Evolutionary conservation across 495 filamentous ascomycete genomes (phyloP).

Genomic region (Penicillium subrubescens): DNA sequence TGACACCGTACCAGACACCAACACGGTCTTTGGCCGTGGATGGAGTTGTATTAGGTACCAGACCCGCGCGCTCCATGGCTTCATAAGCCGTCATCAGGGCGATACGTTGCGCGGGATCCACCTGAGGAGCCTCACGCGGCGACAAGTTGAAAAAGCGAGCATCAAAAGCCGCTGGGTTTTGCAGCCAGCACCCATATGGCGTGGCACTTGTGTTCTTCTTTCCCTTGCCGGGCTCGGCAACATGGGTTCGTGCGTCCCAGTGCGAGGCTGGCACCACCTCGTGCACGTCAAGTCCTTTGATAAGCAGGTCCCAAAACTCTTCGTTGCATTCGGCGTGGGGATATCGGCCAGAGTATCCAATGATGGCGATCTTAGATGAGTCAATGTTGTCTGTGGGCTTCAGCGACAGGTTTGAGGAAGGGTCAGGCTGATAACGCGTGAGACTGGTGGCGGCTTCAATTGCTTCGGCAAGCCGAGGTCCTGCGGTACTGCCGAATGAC

Average conservation of each 20-base stretch:
- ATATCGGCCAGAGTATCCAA: background rate
- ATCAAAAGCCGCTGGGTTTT: constrained; percentile 33
- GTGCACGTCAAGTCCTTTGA: background rate
- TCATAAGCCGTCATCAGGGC: constrained; percentile 41
- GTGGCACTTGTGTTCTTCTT: background rate
- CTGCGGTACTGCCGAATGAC: background rate
- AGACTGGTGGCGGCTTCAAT: background rate
- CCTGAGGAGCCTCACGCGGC: constrained; percentile 28
- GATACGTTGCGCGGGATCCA: constrained; percentile 37
- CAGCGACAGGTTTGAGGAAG: background rate
- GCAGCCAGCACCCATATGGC: constrained; percentile 37
- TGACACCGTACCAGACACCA: constrained; percentile 40
- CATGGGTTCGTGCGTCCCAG: background rate
- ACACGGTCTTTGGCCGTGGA: constrained; percentile 27
- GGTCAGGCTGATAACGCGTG: background rate
- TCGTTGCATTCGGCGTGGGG: background rate
- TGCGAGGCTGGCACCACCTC: background rate
- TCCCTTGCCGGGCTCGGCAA: background rate
- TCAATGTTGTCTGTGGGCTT: background rate
- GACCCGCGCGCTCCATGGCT: constrained; percentile 39
- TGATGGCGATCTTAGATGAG: background rate
- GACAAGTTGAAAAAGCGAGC: constrained; percentile 36
- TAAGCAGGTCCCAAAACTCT: background rate
- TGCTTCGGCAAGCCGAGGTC: background rate
- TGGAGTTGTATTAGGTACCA: constrained; percentile 23